phyloP scores from a whole-genome alignment of 139 green algal species.

The Micractinium conductrix region DNA sequence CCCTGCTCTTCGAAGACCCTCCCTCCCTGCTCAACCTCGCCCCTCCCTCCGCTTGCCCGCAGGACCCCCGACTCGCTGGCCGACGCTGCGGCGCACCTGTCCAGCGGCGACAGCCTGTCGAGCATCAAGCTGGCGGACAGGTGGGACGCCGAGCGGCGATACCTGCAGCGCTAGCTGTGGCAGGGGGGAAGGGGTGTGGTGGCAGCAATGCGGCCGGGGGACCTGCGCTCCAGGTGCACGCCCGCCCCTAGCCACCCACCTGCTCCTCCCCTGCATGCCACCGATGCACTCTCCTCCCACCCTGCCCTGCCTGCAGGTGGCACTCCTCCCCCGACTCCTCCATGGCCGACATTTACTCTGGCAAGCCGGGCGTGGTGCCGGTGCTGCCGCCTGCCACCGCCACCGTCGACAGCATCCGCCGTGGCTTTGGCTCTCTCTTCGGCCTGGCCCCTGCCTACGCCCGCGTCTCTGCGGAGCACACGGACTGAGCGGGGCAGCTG shows the following conservation, averaged over 20 bases:
- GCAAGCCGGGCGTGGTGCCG: background rate
- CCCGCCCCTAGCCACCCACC: background rate
- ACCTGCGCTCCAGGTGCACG: background rate
- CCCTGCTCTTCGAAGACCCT: too few relatives aligned
- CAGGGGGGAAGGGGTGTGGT: too few relatives aligned
- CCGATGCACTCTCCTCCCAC: background rate
- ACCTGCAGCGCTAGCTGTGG: background rate
- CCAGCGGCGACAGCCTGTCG: background rate
- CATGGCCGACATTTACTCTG: constrained; percentile 14
- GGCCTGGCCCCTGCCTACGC: constrained; percentile 1
- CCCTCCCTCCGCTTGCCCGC: background rate
- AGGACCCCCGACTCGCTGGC: background rate
- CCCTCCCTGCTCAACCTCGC: background rate
- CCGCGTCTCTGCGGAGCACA: background rate
- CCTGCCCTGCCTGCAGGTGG: constrained; percentile 4
- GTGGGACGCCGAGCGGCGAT: background rate
- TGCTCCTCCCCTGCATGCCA: too few relatives aligned
- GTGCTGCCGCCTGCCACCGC: background rate
- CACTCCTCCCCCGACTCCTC: background rate
- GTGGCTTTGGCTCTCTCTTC: constrained; percentile 2
- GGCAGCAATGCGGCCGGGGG: background rate
- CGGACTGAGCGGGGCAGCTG: background rate
- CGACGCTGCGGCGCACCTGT: background rate
- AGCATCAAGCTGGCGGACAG: constrained; percentile 16
- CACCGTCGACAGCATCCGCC: background rate